Evolutionary conservation across 345 rosid genomes (phyloP), one percentile per base, ranked within the genome.

Genomic region (Pistacia vera): DNA sequence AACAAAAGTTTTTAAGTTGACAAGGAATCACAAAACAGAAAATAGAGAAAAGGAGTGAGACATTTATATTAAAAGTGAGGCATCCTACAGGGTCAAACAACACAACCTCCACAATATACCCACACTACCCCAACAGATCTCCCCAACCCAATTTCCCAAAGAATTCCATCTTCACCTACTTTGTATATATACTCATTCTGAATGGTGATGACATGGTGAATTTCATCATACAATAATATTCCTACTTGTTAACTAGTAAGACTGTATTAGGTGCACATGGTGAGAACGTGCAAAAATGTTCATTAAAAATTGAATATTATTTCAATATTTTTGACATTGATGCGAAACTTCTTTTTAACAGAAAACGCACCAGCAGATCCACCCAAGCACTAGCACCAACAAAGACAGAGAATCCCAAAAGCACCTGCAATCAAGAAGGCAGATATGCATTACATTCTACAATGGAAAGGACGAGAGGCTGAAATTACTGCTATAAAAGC

Each of bases 361-460:
- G 13, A 55, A 71, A 70, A 72, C 84, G 4, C 54, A 96, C 99
- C 98, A 96, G 82, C 74, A 96, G 84, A 86, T 96, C 98, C 44
- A 91, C 98, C 98, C 99, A 96, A 12, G 98, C 94, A 85, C 89
- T 96, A 66, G 97, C 94, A 66, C 94, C 98, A 60, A 93, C 97
- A 67, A 96, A 91, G 82, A 96, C 86, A 35, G 99, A 96, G 88
- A 95, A 95, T 48, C 98, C 99, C 81, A 96, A 80, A 63, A 93
- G 97, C 79, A 96, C 97, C 99, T 94, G 87, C 77, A 80, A 58
- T 68, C 44, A 57, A 52, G 49, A 22, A 4, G 41, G 30, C 61
- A 12, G 63, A 38, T 10, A 38, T 16, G 28, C 56, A 70, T 73
- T 54, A 71, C 16, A 33, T 28, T 7, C 1, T 2, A 5, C 12